Base-by-base conservation (phyloP, 2,329 filamentous ascomycete genomes). In the Fusarium staphyleae region DNA sequence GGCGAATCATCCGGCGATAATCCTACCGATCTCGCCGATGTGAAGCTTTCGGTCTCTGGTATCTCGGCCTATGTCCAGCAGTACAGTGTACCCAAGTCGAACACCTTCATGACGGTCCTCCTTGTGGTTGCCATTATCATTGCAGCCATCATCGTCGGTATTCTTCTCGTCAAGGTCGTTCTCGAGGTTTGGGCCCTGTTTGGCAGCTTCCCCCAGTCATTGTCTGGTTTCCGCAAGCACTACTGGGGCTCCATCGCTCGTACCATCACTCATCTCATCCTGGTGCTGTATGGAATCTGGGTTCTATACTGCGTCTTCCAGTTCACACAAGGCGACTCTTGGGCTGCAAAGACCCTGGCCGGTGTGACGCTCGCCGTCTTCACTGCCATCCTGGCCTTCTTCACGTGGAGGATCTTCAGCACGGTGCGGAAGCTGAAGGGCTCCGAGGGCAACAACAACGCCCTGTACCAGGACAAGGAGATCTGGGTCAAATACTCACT, bases 241-340 rank as follows among this genome's bases (percentile, higher is more conserved):
- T 98, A 98, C 79, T 98, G 95, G 95, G 89, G 90, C 63, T 86
- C 92, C 48, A 88, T 99, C 71, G 90, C 88, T 37, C 90, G 93
- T 56, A 89, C 92, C 13, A 89, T 98, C 68, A 96, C 92, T 35
- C 90, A 90, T 62, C 81, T 99, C 73, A 92, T 99, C 65, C 81
- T 98, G 55, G 78, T 98, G 14, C 84, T 98, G 3, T 99, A 98
- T 75, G 91, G 95, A 57, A 85, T 96, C 56, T 98, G 95, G 95
- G 91, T 92, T 1, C 78, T 98, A 35, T 98, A 96, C 76, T 98
- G 93, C 72, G 84, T 99, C 58, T 98, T 93, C 74, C 95, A 99
- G 71, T 96, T 98, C 74, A 95, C 89, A 1, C 84, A 87, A 34
- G 93, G 93, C 53, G 95, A 98, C 74, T 98, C 93, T 0, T 97